A percentile compares a stretch with the other conserved stretches of the same genome.
phyloP scores from a whole-genome alignment of 2,329 filamentous ascomycete genomes.

The Fusarium secorum region DNA sequence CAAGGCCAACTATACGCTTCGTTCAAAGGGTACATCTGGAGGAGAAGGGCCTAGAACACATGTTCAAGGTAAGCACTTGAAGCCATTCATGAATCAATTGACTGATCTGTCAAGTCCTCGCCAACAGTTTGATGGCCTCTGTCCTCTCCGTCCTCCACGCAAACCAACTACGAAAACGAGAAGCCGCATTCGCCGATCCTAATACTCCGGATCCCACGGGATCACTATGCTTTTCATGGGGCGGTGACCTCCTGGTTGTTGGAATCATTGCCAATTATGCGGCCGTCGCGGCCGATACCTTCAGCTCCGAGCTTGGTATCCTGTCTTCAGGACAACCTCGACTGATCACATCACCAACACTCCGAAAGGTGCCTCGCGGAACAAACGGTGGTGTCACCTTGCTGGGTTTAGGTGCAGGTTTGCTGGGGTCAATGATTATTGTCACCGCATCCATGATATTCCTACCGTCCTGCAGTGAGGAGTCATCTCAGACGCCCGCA shows the following conservation, averaged over 20 bases:
- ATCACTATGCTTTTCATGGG: conserved; percentile 65
- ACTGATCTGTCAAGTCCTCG: conserved; percentile 65
- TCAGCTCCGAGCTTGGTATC: conserved; percentile 94
- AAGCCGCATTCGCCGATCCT: conserved; percentile 49
- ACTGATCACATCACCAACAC: conserved; percentile 80
- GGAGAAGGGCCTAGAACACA: conserved; percentile 86
- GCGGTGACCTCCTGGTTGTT: conserved; percentile 68
- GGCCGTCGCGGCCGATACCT: conserved; percentile 90
- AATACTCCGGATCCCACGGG: conserved; percentile 46
- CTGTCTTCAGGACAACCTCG: conserved; percentile 78
- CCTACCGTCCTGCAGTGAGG: conserved; percentile 70
- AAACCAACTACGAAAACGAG: conserved; percentile 63
- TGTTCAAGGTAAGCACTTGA: conserved; percentile 68
- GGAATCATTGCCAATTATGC: conserved; percentile 86
- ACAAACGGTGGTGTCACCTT: conserved; percentile 93
- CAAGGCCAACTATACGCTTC: conserved; percentile 83
- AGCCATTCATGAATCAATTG: not conserved
- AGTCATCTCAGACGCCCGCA: conserved; percentile 49
- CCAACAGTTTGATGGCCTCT: conserved; percentile 84
- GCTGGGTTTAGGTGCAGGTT: conserved; percentile 75
- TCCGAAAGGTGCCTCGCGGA: conserved; percentile 83
- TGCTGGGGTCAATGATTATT: conserved; percentile 77
- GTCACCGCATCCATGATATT: conserved; percentile 70
- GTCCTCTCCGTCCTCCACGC: conserved; percentile 67
- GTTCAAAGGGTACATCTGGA: conserved; percentile 74